Conservation (phyloP, 768 basidiomycete genomes). For the Lactarius trivialis region DNA sequence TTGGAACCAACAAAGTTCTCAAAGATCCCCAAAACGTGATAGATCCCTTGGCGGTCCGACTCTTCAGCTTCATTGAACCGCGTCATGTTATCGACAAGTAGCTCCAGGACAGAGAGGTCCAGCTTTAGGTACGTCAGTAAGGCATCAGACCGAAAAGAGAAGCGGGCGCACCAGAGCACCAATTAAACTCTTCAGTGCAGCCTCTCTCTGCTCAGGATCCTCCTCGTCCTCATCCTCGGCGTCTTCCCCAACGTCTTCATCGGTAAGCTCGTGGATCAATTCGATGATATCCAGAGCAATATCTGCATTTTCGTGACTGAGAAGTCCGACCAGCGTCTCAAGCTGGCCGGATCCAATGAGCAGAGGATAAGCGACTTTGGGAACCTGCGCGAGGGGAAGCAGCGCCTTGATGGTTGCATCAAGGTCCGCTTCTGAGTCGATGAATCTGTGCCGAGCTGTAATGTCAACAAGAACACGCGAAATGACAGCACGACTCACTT, state of each 20-base stretch:
- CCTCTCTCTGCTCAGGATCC: slow-evolving; percentile 52
- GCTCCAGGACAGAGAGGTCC: slow-evolving; percentile 75
- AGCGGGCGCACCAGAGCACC: slow-evolving; percentile 59
- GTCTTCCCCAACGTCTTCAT: slow-evolving; percentile 89
- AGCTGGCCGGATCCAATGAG: slow-evolving; percentile 72
- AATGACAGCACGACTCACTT: slow-evolving; percentile 46
- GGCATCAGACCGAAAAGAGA: not conserved
- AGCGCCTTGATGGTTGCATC: slow-evolving; percentile 81
- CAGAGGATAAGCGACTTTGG: slow-evolving; percentile 82
- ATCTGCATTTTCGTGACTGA: slow-evolving; percentile 94
- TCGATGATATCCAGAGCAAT: slow-evolving; percentile 96
- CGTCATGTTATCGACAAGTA: slow-evolving; percentile 82
- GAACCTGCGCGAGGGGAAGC: slow-evolving; percentile 82
- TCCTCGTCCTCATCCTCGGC: slow-evolving; percentile 58
- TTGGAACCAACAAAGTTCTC: slow-evolving; percentile 89
- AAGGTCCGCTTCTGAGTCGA: slow-evolving; percentile 96
- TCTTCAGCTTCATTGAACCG: slow-evolving; percentile 91
- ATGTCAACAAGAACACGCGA: slow-evolving; percentile 10
- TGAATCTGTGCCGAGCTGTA: slow-evolving; percentile 59
- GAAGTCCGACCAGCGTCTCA: slow-evolving; percentile 67
- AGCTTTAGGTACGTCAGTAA: slow-evolving; percentile 42
- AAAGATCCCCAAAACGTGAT: slow-evolving; percentile 89
- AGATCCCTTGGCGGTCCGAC: slow-evolving; percentile 85
- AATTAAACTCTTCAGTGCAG: slow-evolving; percentile 67
- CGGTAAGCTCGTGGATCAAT: slow-evolving; percentile 88